These are phyloP conservation scores for Ganoderma lingzhi DNA, from an alignment of 1,284 basidiomycete species.

Conservation along the genomic window DNA sequence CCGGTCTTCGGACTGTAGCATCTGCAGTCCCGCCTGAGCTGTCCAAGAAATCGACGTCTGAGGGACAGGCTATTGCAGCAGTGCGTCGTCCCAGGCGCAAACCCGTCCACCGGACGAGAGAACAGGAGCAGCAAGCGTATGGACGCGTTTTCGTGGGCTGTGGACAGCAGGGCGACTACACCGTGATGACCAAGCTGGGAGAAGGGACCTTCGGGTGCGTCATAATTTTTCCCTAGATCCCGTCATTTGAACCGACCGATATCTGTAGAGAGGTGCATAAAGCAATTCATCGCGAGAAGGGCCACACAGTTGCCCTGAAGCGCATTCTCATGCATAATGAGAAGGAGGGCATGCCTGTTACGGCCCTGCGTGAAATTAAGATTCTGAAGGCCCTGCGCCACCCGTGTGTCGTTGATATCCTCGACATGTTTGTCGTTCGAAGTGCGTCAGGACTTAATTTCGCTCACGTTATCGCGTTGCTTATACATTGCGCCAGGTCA, in stretches of 20 bases:
- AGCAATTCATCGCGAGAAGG: conserved; percentile 72
- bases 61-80: conserved; percentile 9
- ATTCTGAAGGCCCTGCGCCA: conserved; percentile 93
- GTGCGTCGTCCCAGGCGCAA: conserved; percentile 36
- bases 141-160: conserved; percentile 80
- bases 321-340: conserved; percentile 96
- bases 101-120: conserved; percentile 59
- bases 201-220: conserved; percentile 94
- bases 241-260: neutral
- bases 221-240: conserved; percentile 28
- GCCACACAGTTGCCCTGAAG: conserved; percentile 86
- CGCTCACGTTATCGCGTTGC: neutral
- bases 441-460: conserved; percentile 52
- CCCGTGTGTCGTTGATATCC: conserved; percentile 85
- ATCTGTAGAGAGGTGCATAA: conserved; percentile 85
- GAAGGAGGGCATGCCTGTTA: conserved; percentile 96
- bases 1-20: conserved; percentile 19
- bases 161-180: conserved; percentile 81
- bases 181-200: conserved; percentile 85
- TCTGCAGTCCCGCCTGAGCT: conserved; percentile 19
- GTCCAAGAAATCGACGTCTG: conserved; percentile 11
- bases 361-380: conserved; percentile 98
- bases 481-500: conserved; percentile 51
- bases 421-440: conserved; percentile 91
- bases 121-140: conserved; percentile 74